phyloP scores from a whole-genome alignment of 352 stramenopile genomes.

The Thalassiosira mediterranea region DNA sequence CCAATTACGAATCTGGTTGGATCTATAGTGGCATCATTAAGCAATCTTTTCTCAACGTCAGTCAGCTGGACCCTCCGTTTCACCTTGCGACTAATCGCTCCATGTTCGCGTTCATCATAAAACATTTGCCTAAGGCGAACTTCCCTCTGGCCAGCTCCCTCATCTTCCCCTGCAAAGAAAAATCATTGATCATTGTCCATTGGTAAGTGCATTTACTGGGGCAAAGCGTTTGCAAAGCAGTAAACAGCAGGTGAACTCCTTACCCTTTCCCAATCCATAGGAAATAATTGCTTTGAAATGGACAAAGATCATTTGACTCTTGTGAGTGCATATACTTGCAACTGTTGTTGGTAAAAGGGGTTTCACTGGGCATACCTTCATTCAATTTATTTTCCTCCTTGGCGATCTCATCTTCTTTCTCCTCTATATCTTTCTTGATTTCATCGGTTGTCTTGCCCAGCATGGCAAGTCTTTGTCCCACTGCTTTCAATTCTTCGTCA shows the following conservation, averaged over 20 bases:
- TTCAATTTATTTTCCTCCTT: conserved; percentile 54
- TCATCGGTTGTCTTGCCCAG: conserved; percentile 39
- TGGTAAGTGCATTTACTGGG: too few species aligned
- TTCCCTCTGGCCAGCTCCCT: conserved; percentile 24
- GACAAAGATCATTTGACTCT: too few species aligned
- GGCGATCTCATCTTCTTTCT: conserved; percentile 34
- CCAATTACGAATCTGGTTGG: conserved; percentile 24
- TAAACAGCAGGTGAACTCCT: too few species aligned
- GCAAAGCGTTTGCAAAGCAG: too few species aligned
- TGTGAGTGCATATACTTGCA: too few species aligned
- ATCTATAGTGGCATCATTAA: conserved; percentile 38
- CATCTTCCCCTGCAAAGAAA: conserved; percentile 31
- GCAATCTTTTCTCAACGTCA: conserved; percentile 26
- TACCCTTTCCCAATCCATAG: conserved; percentile 31
- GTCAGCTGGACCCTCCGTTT: conserved; percentile 26
- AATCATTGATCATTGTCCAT: too few species aligned
- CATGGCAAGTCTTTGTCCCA: conserved; percentile 25
- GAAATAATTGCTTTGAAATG: conserved; percentile 49
- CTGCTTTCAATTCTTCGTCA: conserved; percentile 25
- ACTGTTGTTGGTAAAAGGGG: too few species aligned
- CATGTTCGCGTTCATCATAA: conserved; percentile 53
- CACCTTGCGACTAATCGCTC: conserved; percentile 33
- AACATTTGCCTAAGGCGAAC: conserved; percentile 54
- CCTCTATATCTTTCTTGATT: conserved; percentile 35
- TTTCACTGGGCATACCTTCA: not conserved